Conservation (phyloP, 306 rosid species). For the Hippophae gyantsensis region DNA sequence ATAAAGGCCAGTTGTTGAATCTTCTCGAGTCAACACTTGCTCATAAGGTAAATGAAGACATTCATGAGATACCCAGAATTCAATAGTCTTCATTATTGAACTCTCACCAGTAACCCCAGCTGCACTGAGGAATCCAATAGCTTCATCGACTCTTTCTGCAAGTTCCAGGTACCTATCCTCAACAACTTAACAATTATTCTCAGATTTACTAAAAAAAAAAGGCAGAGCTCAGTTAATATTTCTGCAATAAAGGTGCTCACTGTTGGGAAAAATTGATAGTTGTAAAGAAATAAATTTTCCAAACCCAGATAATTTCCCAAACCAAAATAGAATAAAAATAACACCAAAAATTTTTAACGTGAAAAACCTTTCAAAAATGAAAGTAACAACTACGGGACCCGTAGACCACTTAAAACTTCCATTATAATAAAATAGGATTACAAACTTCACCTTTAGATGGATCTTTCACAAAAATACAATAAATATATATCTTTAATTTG, state of each 20-base stretch:
- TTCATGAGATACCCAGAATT: constrained; percentile 41
- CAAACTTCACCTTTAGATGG: no score
- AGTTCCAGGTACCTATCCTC: constrained; percentile 28
- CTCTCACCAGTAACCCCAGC: constrained; percentile 29
- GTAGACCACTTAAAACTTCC: no score
- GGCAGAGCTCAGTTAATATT: not conserved
- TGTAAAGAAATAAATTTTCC: no score
- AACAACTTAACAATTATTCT: constrained; percentile 1
- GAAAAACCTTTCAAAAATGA: no score
- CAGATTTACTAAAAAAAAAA: not conserved
- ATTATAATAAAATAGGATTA: no score
- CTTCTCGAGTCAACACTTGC: constrained; percentile 38
- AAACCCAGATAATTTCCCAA: no score
- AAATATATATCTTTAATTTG: no score
- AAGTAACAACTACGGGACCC: no score
- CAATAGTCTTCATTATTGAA: constrained; percentile 38
- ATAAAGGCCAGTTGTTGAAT: constrained; percentile 33
- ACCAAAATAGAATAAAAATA: no score
- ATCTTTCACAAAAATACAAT: no score
- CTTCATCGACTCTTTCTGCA: constrained; percentile 36
- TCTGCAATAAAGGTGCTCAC: not conserved
- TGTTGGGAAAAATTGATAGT: not conserved
- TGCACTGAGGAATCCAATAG: constrained; percentile 37
- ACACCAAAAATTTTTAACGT: no score
- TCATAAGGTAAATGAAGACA: constrained; percentile 39